Evolutionary conservation across 768 basidiomycete genomes (phyloP).

Genomic region (Omphalotus guepiniiformis): DNA sequence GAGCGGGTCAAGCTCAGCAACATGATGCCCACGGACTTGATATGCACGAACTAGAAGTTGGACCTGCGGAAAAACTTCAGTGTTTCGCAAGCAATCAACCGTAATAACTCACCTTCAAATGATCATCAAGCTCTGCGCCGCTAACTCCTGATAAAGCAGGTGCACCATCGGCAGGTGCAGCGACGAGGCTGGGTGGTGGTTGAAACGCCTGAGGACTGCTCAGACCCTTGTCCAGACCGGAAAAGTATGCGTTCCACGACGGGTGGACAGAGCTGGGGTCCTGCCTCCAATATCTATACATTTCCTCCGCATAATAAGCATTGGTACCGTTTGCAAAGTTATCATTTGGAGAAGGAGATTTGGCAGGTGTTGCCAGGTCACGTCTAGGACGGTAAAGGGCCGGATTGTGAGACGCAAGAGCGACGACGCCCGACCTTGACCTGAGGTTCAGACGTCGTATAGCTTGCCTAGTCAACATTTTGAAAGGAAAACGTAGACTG

Average conservation of each 20-base stretch:
- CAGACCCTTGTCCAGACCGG: conserved; percentile 87
- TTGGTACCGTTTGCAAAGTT: conserved; percentile 93
- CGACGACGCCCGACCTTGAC: neutral
- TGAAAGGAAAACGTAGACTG: conserved; percentile 2
- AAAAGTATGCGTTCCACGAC: conserved; percentile 94
- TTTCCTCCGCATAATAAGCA: conserved; percentile 93
- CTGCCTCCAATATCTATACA: conserved; percentile 90
- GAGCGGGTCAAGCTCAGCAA: conserved; percentile 93
- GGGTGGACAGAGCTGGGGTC: conserved; percentile 90
- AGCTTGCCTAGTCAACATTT: conserved; percentile 11
- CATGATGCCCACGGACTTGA: conserved; percentile 97
- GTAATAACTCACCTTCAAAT: conserved; percentile 68
- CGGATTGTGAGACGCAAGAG: conserved; percentile 5
- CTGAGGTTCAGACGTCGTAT: conserved; percentile 6
- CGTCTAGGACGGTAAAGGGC: conserved; percentile 21
- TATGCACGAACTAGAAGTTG: conserved; percentile 98
- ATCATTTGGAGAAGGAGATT: conserved; percentile 70
- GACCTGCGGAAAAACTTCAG: conserved; percentile 48
- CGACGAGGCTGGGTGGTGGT: conserved; percentile 71
- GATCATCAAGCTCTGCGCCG: conserved; percentile 83
- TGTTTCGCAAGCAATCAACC: conserved; percentile 1
- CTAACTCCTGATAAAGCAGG: conserved; percentile 61
- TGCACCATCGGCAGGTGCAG: conserved; percentile 73
- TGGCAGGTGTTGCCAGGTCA: conserved; percentile 42
- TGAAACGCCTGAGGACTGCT: conserved; percentile 77